Percentiles rank a stretch among this genome's conserved stretches.
Conservation (phyloP, 1,284 basidiomycete genomes). For the Ceratobasidium sp. region DNA sequence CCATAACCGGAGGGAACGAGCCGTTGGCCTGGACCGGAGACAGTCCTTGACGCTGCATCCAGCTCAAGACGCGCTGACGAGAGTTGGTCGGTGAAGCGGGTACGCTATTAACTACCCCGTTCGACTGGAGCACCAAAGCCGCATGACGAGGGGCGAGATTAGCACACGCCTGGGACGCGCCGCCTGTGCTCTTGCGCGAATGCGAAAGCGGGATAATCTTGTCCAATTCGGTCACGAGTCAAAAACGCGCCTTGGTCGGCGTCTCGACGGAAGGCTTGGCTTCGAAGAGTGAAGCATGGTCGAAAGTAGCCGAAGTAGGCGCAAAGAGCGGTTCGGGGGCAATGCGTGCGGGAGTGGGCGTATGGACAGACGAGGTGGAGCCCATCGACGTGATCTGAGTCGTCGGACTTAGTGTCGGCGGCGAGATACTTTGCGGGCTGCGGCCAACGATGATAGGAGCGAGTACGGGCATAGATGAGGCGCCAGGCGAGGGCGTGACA, state of each 20-base stretch:
- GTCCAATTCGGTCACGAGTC: not conserved
- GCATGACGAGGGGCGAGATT: slow-evolving; percentile 32
- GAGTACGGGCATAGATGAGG: too few relatives aligned
- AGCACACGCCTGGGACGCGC: not conserved
- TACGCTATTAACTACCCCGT: too few relatives aligned
- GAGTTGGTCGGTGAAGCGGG: slow-evolving; percentile 15
- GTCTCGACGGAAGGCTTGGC: too few relatives aligned
- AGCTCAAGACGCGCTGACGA: slow-evolving; percentile 38
- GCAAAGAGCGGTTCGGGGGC: slow-evolving; percentile 27
- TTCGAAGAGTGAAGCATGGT: slow-evolving; percentile 1
- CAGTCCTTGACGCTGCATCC: slow-evolving; percentile 38
- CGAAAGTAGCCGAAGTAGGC: not conserved
- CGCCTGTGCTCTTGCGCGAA: slow-evolving; percentile 25
- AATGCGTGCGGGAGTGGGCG: slow-evolving; percentile 21
- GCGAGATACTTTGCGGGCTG: slow-evolving; percentile 23
- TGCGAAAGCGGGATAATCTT: not conserved
- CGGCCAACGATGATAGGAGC: not conserved
- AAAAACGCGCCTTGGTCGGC: slow-evolving; percentile 27
- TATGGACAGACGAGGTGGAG: slow-evolving; percentile 32
- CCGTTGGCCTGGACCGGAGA: not conserved
- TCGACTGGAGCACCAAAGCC: not conserved
- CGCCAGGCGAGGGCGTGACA: slow-evolving; percentile 33
- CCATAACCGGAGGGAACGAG: not conserved
- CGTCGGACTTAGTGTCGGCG: slow-evolving; percentile 35
- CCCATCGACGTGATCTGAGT: slow-evolving; percentile 38